Evolutionary conservation across 345 rosid genomes (phyloP).

Genomic region (Hibiscus trionum): DNA sequence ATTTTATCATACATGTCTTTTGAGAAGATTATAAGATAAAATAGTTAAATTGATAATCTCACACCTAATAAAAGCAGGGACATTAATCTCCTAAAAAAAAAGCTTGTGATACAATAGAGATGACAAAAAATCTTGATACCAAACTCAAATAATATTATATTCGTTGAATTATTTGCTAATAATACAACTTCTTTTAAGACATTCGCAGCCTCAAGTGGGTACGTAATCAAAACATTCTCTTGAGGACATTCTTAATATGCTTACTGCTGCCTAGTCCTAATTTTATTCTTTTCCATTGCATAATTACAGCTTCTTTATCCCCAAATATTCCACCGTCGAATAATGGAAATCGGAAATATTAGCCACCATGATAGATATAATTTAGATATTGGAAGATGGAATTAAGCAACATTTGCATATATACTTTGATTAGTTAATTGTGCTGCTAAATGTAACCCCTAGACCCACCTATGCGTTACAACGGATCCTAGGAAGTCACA

Average conservation of each 20-base stretch:
- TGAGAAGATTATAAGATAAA: too few species aligned
- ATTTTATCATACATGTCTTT: too few species aligned
- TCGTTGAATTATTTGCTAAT: constrained; percentile 21
- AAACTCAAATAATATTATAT: neutral
- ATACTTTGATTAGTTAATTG: neutral
- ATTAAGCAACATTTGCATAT: neutral
- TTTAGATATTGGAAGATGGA: neutral
- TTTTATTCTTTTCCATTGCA: neutral
- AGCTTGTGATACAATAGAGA: too few species aligned
- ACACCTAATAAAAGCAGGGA: too few species aligned
- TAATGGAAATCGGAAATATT: neutral
- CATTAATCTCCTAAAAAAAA: too few species aligned
- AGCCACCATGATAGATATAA: neutral
- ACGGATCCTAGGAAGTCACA: too few species aligned
- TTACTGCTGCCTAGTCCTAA: neutral
- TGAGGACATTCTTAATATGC: neutral
- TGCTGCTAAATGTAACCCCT: too few species aligned
- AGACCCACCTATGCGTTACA: too few species aligned
- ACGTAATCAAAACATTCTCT: constrained; percentile 24
- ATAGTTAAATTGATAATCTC: too few species aligned
- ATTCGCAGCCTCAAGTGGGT: constrained; percentile 24
- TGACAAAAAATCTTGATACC: constrained; percentile 12
- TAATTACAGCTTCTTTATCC: neutral
- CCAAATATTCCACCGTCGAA: neutral
- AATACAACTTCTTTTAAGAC: constrained; percentile 19